Conservation (phyloP, 2,329 filamentous ascomycete species). For the Cryphonectria japonica region DNA sequence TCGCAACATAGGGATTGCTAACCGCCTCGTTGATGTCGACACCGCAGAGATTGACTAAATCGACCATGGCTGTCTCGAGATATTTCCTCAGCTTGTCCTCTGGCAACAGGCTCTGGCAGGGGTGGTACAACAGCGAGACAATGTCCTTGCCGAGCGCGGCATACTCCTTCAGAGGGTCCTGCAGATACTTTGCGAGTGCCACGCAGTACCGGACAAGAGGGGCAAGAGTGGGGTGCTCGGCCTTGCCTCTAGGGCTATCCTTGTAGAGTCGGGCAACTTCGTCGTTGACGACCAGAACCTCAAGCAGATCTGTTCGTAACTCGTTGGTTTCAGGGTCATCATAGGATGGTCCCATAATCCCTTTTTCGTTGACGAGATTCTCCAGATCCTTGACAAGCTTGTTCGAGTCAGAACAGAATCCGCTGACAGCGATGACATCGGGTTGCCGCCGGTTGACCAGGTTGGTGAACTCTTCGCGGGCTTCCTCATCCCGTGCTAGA, state of each 20-base stretch:
- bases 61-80: constrained; percentile 95
- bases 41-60: constrained; percentile 96
- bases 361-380: constrained; percentile 75
- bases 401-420: constrained; percentile 85
- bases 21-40: constrained; percentile 95
- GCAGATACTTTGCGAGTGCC: constrained; percentile 85
- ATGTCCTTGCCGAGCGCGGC: constrained; percentile 89
- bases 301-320: constrained; percentile 76
- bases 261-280: constrained; percentile 97
- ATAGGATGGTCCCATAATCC: constrained; percentile 79
- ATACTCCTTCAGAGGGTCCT: constrained; percentile 96
- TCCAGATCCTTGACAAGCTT: constrained; percentile 82
- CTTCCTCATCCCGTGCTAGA: constrained; percentile 70
- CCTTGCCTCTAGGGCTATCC: constrained; percentile 76
- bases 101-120: constrained; percentile 85
- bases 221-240: constrained; percentile 80
- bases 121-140: constrained; percentile 83
- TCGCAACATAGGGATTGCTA: constrained; percentile 78
- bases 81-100: constrained; percentile 85
- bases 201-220: constrained; percentile 87
- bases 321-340: constrained; percentile 78
- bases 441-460: constrained; percentile 79
- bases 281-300: constrained; percentile 91
- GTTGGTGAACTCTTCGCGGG: constrained; percentile 72
- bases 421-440: constrained; percentile 88